These are phyloP conservation scores for Lentinula sp. DNA, from an alignment of 768 basidiomycete species.

Conservation along the genomic window DNA sequence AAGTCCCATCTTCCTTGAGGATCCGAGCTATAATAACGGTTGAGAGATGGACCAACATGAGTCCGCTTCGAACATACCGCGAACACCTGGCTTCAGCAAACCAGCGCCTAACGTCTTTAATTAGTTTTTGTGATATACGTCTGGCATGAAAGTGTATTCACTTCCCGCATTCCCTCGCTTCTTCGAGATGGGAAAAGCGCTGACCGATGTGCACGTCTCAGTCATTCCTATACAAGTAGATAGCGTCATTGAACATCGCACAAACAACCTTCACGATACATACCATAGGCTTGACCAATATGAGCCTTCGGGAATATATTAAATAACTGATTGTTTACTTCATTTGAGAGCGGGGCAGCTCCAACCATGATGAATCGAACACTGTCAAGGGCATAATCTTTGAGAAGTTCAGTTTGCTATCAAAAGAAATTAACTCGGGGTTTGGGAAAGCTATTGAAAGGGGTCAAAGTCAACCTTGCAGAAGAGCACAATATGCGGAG, in stretches of 20 bases:
- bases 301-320: conserved; percentile 45
- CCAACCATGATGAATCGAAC: conserved; percentile 47
- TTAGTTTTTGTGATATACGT: background rate
- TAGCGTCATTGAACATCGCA: background rate
- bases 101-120: background rate
- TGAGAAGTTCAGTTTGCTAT: conserved; percentile 42
- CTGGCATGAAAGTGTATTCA: conserved; percentile 23
- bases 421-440: background rate
- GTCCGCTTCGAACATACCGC: background rate
- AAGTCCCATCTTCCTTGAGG: conserved; percentile 38
- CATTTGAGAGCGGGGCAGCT: conserved; percentile 54
- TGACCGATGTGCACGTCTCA: conserved; percentile 49
- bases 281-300: conserved; percentile 57
- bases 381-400: conserved; percentile 41
- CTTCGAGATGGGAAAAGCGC: conserved; percentile 40
- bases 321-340: conserved; percentile 44
- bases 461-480: conserved; percentile 37
- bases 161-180: conserved; percentile 51
- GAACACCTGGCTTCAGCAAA: background rate
- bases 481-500: conserved; percentile 50
- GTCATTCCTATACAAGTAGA: conserved; percentile 47
- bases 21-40: conserved; percentile 24
- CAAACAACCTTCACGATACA: conserved; percentile 1
- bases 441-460: background rate
- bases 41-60: background rate